Percentiles rank a stretch among this genome's conserved stretches.
Conservation (phyloP, 306 rosid genomes). For the Prunus mira region DNA sequence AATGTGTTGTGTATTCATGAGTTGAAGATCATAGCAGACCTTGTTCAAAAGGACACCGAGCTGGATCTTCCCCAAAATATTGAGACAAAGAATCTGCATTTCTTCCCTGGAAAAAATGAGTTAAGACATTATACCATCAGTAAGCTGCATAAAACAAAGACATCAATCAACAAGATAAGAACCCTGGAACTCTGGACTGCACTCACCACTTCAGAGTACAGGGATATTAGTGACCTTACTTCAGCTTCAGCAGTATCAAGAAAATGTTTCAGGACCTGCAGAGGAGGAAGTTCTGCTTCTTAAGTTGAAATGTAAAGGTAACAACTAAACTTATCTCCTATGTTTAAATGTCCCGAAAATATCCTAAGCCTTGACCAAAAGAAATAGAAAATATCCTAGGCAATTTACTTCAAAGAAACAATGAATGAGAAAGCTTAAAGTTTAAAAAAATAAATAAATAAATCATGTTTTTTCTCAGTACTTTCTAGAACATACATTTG, state of each 20-base stretch:
- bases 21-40: constrained; percentile 47
- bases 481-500: not conserved
- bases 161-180: constrained; percentile 1
- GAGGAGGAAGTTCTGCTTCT: constrained; percentile 20
- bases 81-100: constrained; percentile 94
- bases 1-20: not conserved
- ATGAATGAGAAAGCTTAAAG: not conserved
- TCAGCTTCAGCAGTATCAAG: constrained; percentile 96
- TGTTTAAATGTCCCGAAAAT: not conserved
- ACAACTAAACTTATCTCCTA: not conserved
- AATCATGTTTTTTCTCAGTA: no score
- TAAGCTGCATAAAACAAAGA: constrained; percentile 14
- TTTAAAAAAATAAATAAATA: not conserved
- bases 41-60: constrained; percentile 98
- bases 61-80: constrained; percentile 99
- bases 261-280: constrained; percentile 83
- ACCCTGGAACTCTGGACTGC: constrained; percentile 7
- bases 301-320: not conserved
- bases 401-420: not conserved
- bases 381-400: no score
- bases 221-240: constrained; percentile 84
- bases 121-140: constrained; percentile 16
- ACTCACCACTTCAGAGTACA: constrained; percentile 97
- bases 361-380: not conserved
- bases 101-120: constrained; percentile 74